These are phyloP conservation scores for Pseudozyma flocculosa DNA, from an alignment of 1,284 basidiomycete genomes.

Conservation along the genomic window DNA sequence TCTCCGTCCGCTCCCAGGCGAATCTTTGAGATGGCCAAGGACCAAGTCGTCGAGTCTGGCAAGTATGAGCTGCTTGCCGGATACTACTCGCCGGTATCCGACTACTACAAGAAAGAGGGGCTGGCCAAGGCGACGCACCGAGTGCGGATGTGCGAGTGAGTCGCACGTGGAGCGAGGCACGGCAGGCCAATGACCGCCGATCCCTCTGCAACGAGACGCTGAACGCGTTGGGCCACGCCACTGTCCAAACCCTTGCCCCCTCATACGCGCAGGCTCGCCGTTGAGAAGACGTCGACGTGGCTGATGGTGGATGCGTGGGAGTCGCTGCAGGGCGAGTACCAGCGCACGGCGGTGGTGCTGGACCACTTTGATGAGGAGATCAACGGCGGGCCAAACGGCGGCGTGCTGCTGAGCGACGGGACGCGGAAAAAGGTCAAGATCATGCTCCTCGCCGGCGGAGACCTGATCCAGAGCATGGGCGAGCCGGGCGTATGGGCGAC, in stretches of 20 bases:
- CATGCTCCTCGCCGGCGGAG: slow-evolving; percentile 94
- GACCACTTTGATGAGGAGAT: slow-evolving; percentile 94
- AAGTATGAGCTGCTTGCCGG: slow-evolving; percentile 90
- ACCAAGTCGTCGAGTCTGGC: slow-evolving; percentile 87
- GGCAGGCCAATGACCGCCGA: neutral
- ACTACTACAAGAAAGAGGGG: slow-evolving; percentile 57
- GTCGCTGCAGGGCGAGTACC: slow-evolving; percentile 83
- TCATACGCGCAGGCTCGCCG: slow-evolving; percentile 35
- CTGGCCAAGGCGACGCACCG: slow-evolving; percentile 54
- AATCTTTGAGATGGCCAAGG: slow-evolving; percentile 98
- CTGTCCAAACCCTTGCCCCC: neutral
- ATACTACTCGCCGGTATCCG: slow-evolving; percentile 82
- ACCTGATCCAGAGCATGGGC: slow-evolving; percentile 96
- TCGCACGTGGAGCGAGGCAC: neutral
- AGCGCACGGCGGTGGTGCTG: slow-evolving; percentile 90
- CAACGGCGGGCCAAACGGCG: slow-evolving; percentile 64
- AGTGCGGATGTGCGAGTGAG: slow-evolving; percentile 57
- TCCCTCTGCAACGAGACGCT: no score
- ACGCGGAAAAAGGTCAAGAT: slow-evolving; percentile 62
- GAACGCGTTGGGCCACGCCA: no score
- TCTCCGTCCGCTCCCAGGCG: slow-evolving; percentile 62
- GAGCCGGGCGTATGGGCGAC: slow-evolving; percentile 98
- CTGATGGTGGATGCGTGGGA: slow-evolving; percentile 96
- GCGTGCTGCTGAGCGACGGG: slow-evolving; percentile 49
- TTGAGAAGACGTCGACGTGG: slow-evolving; percentile 58